A percentile compares a stretch with the other conserved stretches of the same genome.
Evolutionary conservation across 805 yeast genomes (phyloP).

Genomic region (Suhomyces sp.): DNA sequence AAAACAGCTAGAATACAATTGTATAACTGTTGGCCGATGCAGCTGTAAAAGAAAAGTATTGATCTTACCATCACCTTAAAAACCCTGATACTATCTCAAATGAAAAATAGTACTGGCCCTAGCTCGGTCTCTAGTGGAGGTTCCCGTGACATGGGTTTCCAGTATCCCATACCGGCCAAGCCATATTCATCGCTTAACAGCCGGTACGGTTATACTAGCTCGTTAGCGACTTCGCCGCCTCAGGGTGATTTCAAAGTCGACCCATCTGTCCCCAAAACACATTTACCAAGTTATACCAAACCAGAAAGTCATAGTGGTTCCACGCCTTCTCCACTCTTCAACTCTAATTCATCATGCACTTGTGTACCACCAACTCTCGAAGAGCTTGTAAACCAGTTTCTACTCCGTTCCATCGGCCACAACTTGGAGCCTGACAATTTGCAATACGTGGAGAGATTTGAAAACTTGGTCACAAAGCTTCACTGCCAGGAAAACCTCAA

Average conservation of each 20-base stretch:
- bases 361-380: conserved; percentile 17
- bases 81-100: background rate
- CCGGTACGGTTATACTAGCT: conserved; percentile 3
- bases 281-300: background rate
- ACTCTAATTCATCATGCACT: background rate
- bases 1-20: background rate
- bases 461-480: conserved; percentile 29
- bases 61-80: background rate
- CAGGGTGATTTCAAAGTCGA: background rate
- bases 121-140: background rate
- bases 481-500: conserved; percentile 47
- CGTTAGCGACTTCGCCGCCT: background rate
- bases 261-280: background rate
- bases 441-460: conserved; percentile 26
- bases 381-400: conserved; percentile 33
- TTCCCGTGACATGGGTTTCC: background rate
- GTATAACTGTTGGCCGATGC: background rate
- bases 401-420: conserved; percentile 21
- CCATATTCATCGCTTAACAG: conserved; percentile 8
- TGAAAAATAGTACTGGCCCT: background rate
- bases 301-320: background rate
- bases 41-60: background rate
- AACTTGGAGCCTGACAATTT: conserved; percentile 13
- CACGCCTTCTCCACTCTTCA: background rate
- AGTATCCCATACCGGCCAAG: conserved; percentile 9